A percentile compares a stretch with the other conserved stretches of the same genome.
Conservation (phyloP, 257 asterid species). For the Capsicum rhomboideum region DNA sequence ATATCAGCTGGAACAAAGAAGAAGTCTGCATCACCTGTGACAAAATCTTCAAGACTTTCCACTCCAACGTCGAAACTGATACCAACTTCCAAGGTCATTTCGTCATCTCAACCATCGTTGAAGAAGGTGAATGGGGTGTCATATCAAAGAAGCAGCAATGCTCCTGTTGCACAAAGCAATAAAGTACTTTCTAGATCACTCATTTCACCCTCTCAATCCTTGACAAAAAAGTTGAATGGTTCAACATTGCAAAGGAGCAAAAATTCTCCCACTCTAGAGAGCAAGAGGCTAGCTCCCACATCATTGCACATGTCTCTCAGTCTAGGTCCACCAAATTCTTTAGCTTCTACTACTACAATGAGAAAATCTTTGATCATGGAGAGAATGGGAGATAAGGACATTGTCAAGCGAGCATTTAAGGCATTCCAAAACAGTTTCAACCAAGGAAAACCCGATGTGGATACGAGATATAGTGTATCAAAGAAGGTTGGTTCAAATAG, state of each 20-base stretch:
- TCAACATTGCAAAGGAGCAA: conserved; percentile 32
- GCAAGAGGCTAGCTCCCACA: conserved; percentile 42
- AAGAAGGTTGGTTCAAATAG: conserved; percentile 36
- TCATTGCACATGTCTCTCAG: conserved; percentile 83
- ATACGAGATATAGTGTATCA: conserved; percentile 28
- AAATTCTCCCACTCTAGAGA: conserved; percentile 21
- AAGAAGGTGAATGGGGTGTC: conserved; percentile 30
- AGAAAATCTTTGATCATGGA: conserved; percentile 90
- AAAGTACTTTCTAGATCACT: conserved; percentile 22
- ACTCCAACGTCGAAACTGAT: conserved; percentile 26
- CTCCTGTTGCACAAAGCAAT: conserved; percentile 23
- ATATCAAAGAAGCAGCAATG: conserved; percentile 15
- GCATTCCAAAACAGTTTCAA: conserved; percentile 54
- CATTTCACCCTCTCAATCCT: background rate
- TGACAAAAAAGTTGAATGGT: conserved; percentile 4
- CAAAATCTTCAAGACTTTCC: conserved; percentile 32
- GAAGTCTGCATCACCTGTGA: conserved; percentile 35
- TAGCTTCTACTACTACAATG: conserved; percentile 27
- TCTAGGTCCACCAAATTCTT: conserved; percentile 46
- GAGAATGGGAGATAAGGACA: conserved; percentile 93
- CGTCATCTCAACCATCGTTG: conserved; percentile 27
- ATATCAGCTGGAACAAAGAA: conserved; percentile 23
- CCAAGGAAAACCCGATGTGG: conserved; percentile 23
- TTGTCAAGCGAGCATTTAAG: conserved; percentile 77
- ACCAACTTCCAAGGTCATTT: background rate